Percentiles rank a stretch among this genome's conserved stretches.
Conservation (phyloP, 2,329 filamentous ascomycete genomes). For the Endothia cerciana region DNA sequence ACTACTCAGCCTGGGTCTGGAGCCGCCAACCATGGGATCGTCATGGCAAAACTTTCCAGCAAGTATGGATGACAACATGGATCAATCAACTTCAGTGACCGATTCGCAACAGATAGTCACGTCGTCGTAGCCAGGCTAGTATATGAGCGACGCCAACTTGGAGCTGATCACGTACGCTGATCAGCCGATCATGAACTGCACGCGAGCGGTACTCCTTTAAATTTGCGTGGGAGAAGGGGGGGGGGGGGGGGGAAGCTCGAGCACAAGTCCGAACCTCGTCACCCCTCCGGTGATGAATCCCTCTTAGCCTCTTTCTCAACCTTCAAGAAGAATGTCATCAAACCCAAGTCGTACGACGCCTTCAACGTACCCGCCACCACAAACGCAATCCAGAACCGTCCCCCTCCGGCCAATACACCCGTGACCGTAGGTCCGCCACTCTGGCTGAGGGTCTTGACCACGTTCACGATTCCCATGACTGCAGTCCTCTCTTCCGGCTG, state of each 20-base stretch:
- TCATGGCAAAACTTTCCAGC: background rate
- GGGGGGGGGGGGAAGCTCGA: too few species aligned
- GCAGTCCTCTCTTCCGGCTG: conserved; percentile 69
- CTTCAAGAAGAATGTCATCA: conserved; percentile 26
- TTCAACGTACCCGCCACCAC: conserved; percentile 66
- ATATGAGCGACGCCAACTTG: too few species aligned
- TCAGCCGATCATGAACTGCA: background rate
- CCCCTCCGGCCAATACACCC: conserved; percentile 60
- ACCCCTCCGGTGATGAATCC: background rate
- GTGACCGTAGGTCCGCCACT: conserved; percentile 66
- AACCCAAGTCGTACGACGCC: conserved; percentile 58
- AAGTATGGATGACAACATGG: background rate
- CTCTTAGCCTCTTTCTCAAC: conserved; percentile 15
- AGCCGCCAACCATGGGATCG: background rate
- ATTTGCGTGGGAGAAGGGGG: too few species aligned
- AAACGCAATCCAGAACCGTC: conserved; percentile 66
- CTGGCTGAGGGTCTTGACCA: conserved; percentile 67
- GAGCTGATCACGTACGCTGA: background rate
- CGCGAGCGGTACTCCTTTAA: background rate
- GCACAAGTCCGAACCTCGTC: background rate
- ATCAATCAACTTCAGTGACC: background rate
- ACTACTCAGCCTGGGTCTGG: background rate
- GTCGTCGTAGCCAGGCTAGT: background rate
- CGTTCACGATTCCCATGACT: conserved; percentile 72
- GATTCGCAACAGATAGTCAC: background rate